phyloP scores from a whole-genome alignment of 441 rosid species.

The Mallotus japonicus region DNA sequence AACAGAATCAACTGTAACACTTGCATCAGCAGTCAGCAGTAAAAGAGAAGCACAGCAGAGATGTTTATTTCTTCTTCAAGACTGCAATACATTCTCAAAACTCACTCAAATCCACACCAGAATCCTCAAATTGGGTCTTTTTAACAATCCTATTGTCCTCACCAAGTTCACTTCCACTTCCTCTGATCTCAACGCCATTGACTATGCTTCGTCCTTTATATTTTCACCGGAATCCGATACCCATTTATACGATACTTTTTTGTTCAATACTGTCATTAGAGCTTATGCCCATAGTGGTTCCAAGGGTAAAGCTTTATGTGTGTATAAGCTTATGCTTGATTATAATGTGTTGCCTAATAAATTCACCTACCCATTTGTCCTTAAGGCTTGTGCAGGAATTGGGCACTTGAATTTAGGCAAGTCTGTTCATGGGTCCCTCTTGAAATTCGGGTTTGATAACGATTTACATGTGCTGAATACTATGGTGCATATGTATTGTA shows the following conservation, averaged over 20 bases:
- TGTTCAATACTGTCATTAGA: constrained; percentile 46
- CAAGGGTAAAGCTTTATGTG: constrained; percentile 32
- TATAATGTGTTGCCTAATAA: constrained; percentile 39
- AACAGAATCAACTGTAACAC: constrained; percentile 2
- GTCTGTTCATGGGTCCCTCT: constrained; percentile 42
- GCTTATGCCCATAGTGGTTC: constrained; percentile 39
- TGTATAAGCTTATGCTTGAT: constrained; percentile 37
- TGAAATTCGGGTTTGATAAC: constrained; percentile 42
- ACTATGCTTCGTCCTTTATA: constrained; percentile 37
- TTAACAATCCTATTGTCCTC: constrained; percentile 43
- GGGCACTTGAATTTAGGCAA: constrained; percentile 39
- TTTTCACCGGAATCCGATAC: constrained; percentile 44
- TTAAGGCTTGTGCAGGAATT: constrained; percentile 54
- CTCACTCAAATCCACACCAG: constrained; percentile 40
- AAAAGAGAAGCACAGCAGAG: constrained; percentile 38
- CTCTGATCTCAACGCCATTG: constrained; percentile 34
- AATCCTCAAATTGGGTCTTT: constrained; percentile 46
- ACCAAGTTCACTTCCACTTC: constrained; percentile 47
- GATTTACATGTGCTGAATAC: constrained; percentile 50
- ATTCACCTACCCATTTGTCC: constrained; percentile 49
- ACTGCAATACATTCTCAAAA: constrained; percentile 32
- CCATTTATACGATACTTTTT: constrained; percentile 42
- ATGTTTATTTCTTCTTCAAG: constrained; percentile 38
- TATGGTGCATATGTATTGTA: constrained; percentile 43
- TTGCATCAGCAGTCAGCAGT: constrained; percentile 8